Evolutionary conservation across 116 monocot species (phyloP), one percentile per base, ranked within the genome.

Genomic region (Dioscorea cayenensis): DNA sequence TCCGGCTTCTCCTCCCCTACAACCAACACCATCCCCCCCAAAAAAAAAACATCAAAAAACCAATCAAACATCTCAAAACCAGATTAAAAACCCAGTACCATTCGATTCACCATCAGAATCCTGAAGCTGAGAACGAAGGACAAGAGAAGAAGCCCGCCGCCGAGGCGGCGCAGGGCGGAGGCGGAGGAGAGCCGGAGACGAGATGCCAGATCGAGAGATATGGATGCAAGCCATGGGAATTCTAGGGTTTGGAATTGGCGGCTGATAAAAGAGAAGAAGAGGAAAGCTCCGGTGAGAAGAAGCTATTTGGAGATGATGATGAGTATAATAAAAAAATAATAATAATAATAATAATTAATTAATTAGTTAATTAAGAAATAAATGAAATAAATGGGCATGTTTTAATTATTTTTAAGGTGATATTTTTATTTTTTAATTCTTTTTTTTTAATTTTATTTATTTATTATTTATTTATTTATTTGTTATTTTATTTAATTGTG

Each of bases 1-100:
- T 94, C 94, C 61, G 91, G 83, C 49, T 68, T 78, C 81, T 95
- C 91, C 55, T 95, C 86, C 74, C 80, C 91, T 84, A 52, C 35
- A 55, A 55, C 36, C 58, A 28, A 7, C 59, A 49, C 38, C 38
- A 38, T 38, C 36, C 48, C 36, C 48, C 20, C 22, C 65, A 49
- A 8, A 43, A 37, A 17, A 2, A 64, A 29, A 63, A 11, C 37
- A 49, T 5, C 11, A 60, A 70, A 48, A 38, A 49, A 14, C 27
- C 19, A 66, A 2, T 7, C 38, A 66, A 60, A 7, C 10, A 64
- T 7, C 65, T 36, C 29, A 20, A 64, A 55, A 69, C 36, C 10
- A 51, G 23, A 7, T 6, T 4, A 25, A 36, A 9, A 7, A 18
- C 16, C 25, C 37, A 28, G 35, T 81, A 81, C 85, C 85, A 4